Conservation (phyloP, 73 alveolate species). For the Symbiodinium pilosum region DNA sequence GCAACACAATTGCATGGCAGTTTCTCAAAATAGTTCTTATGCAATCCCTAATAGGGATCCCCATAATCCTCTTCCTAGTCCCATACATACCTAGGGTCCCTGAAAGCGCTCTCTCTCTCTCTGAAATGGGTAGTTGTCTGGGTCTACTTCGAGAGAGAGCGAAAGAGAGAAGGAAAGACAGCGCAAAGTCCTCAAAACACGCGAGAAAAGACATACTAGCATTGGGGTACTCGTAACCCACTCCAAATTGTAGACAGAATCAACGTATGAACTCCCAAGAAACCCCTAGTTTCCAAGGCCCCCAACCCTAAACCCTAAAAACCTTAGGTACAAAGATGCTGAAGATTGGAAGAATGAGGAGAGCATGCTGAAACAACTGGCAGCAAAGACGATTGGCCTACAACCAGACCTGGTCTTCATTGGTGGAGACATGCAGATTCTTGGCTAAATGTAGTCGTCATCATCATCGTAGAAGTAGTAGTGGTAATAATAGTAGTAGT, state of each 20-base stretch:
- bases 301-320: not conserved
- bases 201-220: not conserved
- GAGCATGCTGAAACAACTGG: constrained; percentile 32
- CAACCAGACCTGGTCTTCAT: constrained; percentile 36
- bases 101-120: not conserved
- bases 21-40: not conserved
- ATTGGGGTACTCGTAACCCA: too few relatives aligned
- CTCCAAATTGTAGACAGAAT: not conserved
- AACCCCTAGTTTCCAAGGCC: not conserved
- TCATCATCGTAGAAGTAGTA: not conserved
- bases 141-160: not conserved
- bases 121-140: not conserved
- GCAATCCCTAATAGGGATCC: not conserved
- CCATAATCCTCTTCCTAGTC: not conserved
- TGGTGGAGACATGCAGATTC: constrained; percentile 64
- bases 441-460: not conserved
- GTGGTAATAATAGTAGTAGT: not conserved
- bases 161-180: too few relatives aligned
- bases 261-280: not conserved
- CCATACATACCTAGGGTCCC: not conserved
- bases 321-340: not conserved
- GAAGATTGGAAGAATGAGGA: not conserved
- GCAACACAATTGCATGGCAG: not conserved
- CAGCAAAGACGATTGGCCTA: not conserved
- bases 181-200: not conserved